A percentile compares a stretch with the other conserved stretches of the same genome.
These are phyloP conservation scores for Lichtheimia ramosa DNA, from an alignment of 371 early-diverging fungal genomes.

Conservation along the genomic window DNA sequence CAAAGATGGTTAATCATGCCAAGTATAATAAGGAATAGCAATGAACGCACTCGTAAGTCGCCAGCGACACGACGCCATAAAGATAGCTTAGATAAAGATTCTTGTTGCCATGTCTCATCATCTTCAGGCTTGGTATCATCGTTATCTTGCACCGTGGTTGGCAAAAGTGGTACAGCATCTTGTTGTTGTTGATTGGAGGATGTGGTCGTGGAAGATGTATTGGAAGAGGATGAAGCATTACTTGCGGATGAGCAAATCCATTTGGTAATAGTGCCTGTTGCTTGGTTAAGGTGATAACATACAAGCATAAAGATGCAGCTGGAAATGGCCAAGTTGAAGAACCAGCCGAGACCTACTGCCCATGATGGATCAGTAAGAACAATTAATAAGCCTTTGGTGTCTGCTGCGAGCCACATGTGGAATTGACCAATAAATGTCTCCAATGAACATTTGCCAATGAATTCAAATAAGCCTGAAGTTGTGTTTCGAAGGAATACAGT, in stretches of 20 bases:
- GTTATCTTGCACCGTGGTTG: constrained; percentile 11
- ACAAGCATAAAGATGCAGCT: constrained; percentile 58
- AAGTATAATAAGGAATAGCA: constrained; percentile 13
- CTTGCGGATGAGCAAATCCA: constrained; percentile 32
- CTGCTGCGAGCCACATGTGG: constrained; percentile 77
- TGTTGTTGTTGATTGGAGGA: constrained; percentile 10
- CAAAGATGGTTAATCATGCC: constrained; percentile 28
- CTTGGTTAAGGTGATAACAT: constrained; percentile 51
- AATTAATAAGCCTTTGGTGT: constrained; percentile 67
- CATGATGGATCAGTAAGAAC: constrained; percentile 33
- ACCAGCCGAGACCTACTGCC: constrained; percentile 46
- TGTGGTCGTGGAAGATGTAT: not conserved
- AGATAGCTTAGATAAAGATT: not conserved
- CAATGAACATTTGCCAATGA: constrained; percentile 66
- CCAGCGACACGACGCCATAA: constrained; percentile 1
- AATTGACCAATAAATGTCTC: constrained; percentile 82
- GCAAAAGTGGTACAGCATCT: constrained; percentile 28
- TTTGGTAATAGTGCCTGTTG: constrained; percentile 50
- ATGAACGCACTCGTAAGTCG: constrained; percentile 23
- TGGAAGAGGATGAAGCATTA: too few relatives aligned
- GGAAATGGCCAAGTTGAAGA: constrained; percentile 51
- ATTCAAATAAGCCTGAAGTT: constrained; percentile 54
- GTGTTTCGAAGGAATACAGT: constrained; percentile 47
- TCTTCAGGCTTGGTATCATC: not conserved
- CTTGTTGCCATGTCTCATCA: not conserved